Evolutionary conservation across 164 flowering plant species (phyloP), one percentile per base, ranked within the genome.

Genomic region (Kingdonia uniflora): DNA sequence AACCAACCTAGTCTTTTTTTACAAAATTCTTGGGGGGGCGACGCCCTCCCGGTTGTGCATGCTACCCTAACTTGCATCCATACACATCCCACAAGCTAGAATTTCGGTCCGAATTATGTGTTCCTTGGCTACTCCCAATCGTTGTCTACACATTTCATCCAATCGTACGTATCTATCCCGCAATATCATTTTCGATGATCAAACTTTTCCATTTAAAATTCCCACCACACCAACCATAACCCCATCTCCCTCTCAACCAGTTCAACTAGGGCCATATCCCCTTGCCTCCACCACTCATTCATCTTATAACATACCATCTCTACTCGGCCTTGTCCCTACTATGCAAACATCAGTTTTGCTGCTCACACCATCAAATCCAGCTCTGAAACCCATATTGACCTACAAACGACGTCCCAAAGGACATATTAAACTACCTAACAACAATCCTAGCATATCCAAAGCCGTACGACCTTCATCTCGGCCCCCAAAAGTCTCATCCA

Each of bases 51-150:
- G n/a, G n/a, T 7, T 44, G 6, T 44, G 8, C 6, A n/a, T 44
- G 48, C 19, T 44, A 44, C 11, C 48, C 21, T 6, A 16, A 22
- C 21, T 13, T 44, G 5, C 48, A 11, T 17, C 48, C 48, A 11
- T 44, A 44, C 19, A 19, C 6, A 7, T 14, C 6, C 8, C 14
- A n/a, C 16, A 42, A 42, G 16, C 17, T 42, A 12, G n/a, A 42
- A 12, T 19, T 19, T 19, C 14, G 16, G 16, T 42, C 46, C 16
- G 7, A 13, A 14, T 19, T 19, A 7, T 42, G 14, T 42, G 46
- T 42, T 42, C 16, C 14, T 42, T n/a, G 46, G 46, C 6, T 42
- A 42, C 16, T 42, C 46, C 46, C 43, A 41, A 42, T 42, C 16
- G 14, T 42, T n/a, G 8, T n/a, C 17, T 10, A 19, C 23, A 5